Conservation (phyloP, 805 yeast genomes). For the Cyberlindnera subsufficiens region DNA sequence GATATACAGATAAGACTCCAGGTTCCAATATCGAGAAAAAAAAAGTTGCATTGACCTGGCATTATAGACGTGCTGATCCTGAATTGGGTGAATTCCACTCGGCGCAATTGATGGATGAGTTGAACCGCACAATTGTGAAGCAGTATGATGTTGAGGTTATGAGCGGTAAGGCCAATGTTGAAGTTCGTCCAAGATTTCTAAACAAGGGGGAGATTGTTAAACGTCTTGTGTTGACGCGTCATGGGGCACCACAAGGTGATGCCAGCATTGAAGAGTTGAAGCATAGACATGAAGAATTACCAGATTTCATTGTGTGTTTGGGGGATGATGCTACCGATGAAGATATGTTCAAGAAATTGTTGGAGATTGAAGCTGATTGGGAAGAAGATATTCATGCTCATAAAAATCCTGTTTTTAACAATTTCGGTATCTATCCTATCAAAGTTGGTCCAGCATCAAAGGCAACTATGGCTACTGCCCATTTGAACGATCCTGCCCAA, state of each 20-base stretch:
- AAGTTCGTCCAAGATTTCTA: slow-evolving; percentile 91
- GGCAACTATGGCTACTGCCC: slow-evolving; percentile 78
- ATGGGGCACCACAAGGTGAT: slow-evolving; percentile 47
- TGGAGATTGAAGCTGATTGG: slow-evolving; percentile 56
- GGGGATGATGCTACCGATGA: slow-evolving; percentile 98
- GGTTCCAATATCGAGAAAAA: slow-evolving; percentile 84
- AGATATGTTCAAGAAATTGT: slow-evolving; percentile 86
- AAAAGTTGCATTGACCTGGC: slow-evolving; percentile 96
- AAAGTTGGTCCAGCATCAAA: slow-evolving; percentile 93
- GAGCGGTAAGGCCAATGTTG: slow-evolving; percentile 96
- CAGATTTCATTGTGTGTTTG: slow-evolving; percentile 82
- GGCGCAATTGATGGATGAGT: slow-evolving; percentile 56
- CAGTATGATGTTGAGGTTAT: slow-evolving; percentile 86
- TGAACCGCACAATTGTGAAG: slow-evolving; percentile 51
- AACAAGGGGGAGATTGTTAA: slow-evolving; percentile 96
- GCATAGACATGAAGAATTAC: slow-evolving; percentile 40
- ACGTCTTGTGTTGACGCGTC: slow-evolving; percentile 60
- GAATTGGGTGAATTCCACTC: slow-evolving; percentile 89
- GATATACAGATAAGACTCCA: slow-evolving; percentile 83
- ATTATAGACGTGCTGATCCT: slow-evolving; percentile 91
- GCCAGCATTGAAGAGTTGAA: slow-evolving; percentile 27
- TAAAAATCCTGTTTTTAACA: slow-evolving; percentile 29
- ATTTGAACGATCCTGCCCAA: slow-evolving; percentile 75
- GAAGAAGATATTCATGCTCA: slow-evolving; percentile 22
- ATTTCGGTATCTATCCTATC: slow-evolving; percentile 71